Base-by-base conservation (phyloP, 2,329 filamentous ascomycete species). In the Albifimbria verrucaria region DNA sequence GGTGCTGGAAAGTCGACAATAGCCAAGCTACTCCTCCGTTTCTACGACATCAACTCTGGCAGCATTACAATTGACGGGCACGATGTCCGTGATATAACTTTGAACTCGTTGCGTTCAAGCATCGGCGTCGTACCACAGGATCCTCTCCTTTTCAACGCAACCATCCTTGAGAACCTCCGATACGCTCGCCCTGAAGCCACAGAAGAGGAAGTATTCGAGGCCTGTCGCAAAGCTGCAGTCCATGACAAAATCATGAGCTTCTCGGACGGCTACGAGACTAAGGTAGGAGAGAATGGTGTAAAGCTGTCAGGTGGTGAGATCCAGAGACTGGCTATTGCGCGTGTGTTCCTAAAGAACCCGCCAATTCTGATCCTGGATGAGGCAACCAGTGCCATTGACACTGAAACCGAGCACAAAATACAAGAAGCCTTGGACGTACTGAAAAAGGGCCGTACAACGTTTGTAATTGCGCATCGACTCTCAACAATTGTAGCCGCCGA, bases 91-190 rank as follows among this genome's bases (percentile, higher is more conserved):
- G 72, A 81, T 23, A 76, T 88, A 2, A 83, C 78, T 0, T 71
- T 86, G 15, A 72, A 76, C 52, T 83, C 78, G 45, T 70, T 89
- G 2, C 77, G 85, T 10, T 75, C 81, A 20, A 72, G 75, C 3
- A 76, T 89, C 23, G 85, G 84, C 20, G 75, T 87, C 12, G 85
- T 88, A 0, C 85, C 85, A 3, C 82, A 89, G 65, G 81, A 86
- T 55, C 80, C 85, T 0, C 72, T 78, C 0, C 71, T 89, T 9
- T 88, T 89, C 71, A 85, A 88, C 62, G 76, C 79, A 26, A 81
- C 81, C 1, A 78, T 89, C 42, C 76, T 84, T 62, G 79, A 87
- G 18, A 89, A 89, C 60, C 71, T 89, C 22, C 77, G 77, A 2
- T 89, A 88, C 64, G 83, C 82, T 2, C 77, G 78, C 11, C 77